Base-by-base conservation (phyloP, 257 asterid genomes). In the Forsythia suspensa region DNA sequence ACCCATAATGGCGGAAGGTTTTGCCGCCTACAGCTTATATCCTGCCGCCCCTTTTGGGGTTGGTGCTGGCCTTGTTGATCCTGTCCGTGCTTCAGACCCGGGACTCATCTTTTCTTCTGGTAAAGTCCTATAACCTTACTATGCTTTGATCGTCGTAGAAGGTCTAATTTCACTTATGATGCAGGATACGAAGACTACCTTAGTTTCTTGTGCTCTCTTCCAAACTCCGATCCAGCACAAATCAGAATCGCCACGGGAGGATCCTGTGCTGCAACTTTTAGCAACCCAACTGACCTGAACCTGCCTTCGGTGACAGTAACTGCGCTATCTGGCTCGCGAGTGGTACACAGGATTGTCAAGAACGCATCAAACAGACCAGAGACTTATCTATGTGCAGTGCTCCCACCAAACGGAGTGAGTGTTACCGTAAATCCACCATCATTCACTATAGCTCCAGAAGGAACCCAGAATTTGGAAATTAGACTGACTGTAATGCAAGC, bases 11-110 rank as follows among this genome's bases (percentile, higher is more conserved):
- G 98, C 99, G 10, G 88, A 87, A 86, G 99, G 99, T 10, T 88
- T 79, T 46, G 87, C 82, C 13, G 80, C 88, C 59, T 71, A 87
- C 65, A 78, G 86, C 44, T 61, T 92, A 79, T 79, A 87, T 59
- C 85, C 85, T 67, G 92, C 98, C 3, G 97, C 98, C 36, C 97
- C 98, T 0, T 95, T 91, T 70, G 97, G 98, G 11, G 89, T 83
- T 39, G 98, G 99, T 37, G 90, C 94, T 3, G 99, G 99, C 81
- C 93, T 91, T 36, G 96, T 93, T 39, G 88, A 90, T 41, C 94
- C 99, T 24, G 29, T 78, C 61, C 88, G 90, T 5, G 94, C 97
- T 73, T 34, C 87, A 71, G 91, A 92, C 82, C 97, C 98, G 0
- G 98, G 98, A 4, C 94, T 92, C 0, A 92, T 91, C 75, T 91